Conservation (phyloP, 495 filamentous ascomycete genomes). For the Tetracladium setigerum region DNA sequence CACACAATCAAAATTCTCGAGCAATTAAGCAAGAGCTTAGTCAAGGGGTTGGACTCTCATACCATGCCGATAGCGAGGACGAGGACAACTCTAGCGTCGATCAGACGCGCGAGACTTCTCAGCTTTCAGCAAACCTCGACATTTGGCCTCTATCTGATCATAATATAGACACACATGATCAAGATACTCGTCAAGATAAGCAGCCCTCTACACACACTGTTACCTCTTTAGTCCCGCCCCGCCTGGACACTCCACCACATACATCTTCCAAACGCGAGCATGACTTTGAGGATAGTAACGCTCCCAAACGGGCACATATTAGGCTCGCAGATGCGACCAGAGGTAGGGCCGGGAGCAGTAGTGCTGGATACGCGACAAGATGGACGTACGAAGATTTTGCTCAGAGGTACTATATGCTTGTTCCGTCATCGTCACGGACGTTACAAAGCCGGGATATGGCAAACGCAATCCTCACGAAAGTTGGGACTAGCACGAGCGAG, state of each 20-base stretch:
- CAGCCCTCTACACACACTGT: slow-evolving; percentile 4
- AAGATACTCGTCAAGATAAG: slow-evolving; percentile 9
- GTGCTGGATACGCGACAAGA: slow-evolving; percentile 92
- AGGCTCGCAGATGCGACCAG: slow-evolving; percentile 3
- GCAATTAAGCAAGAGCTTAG: slow-evolving; percentile 1
- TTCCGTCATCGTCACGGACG: slow-evolving; percentile 85
- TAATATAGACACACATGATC: slow-evolving; percentile 7
- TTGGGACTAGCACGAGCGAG: slow-evolving; percentile 67
- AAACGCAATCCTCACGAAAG: slow-evolving; percentile 83
- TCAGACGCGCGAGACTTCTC: slow-evolving; percentile 9
- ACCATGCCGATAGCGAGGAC: slow-evolving; percentile 7
- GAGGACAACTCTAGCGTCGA: slow-evolving; percentile 4
- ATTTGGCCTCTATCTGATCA: slow-evolving; percentile 9
- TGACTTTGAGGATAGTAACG: slow-evolving; percentile 4
- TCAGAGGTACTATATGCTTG: slow-evolving; percentile 95
- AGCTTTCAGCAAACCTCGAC: slow-evolving; percentile 8
- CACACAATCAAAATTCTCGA: slow-evolving; percentile 1
- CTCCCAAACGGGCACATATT: slow-evolving; percentile 8
- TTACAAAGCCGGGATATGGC: slow-evolving; percentile 91
- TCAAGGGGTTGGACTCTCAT: background rate
- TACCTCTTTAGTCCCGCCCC: slow-evolving; percentile 10
- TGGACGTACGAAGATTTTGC: slow-evolving; percentile 99
- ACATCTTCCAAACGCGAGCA: slow-evolving; percentile 9
- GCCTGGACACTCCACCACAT: slow-evolving; percentile 4
- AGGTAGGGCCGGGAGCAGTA: slow-evolving; percentile 52